Evolutionary conservation across 2,329 filamentous ascomycete species (phyloP).

Genomic region (Fusarium sp.): DNA sequence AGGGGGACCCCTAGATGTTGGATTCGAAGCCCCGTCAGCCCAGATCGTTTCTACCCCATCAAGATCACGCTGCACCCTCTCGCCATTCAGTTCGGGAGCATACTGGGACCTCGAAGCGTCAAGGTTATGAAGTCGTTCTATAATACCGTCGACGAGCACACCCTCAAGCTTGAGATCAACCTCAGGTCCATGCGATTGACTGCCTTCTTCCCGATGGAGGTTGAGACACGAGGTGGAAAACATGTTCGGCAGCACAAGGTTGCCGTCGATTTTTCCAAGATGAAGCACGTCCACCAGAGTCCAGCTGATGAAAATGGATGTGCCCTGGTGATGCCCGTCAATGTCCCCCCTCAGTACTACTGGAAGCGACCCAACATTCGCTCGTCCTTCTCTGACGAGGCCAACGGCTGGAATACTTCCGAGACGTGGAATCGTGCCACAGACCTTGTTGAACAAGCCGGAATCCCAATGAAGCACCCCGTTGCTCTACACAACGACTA

Average conservation of each 20-base stretch:
- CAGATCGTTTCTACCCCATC: conserved; percentile 44
- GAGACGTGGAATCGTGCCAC: conserved; percentile 64
- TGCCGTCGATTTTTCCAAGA: conserved; percentile 58
- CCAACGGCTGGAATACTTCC: conserved; percentile 52
- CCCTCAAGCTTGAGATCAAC: conserved; percentile 48
- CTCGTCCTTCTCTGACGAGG: conserved; percentile 49
- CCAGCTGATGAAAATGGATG: conserved; percentile 44
- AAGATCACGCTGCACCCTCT: conserved; percentile 57
- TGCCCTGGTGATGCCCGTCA: conserved; percentile 60
- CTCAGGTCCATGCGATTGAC: conserved; percentile 45
- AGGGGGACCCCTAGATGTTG: conserved; percentile 19
- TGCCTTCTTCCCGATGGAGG: conserved; percentile 47
- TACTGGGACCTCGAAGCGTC: conserved; percentile 66
- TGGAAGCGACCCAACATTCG: conserved; percentile 50
- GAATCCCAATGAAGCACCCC: conserved; percentile 49
- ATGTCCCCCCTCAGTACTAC: conserved; percentile 62
- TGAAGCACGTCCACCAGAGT: conserved; percentile 58
- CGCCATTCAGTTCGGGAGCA: conserved; percentile 72
- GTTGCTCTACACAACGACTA: conserved; percentile 55
- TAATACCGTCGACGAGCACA: conserved; percentile 8
- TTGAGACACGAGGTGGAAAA: conserved; percentile 21
- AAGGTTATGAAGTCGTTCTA: conserved; percentile 64
- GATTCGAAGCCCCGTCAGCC: conserved; percentile 32
- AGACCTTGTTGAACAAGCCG: conserved; percentile 55
- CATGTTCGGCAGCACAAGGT: conserved; percentile 53